phyloP scores from a whole-genome alignment of 1,284 basidiomycete genomes.

The Cryptococcus hybrid region DNA sequence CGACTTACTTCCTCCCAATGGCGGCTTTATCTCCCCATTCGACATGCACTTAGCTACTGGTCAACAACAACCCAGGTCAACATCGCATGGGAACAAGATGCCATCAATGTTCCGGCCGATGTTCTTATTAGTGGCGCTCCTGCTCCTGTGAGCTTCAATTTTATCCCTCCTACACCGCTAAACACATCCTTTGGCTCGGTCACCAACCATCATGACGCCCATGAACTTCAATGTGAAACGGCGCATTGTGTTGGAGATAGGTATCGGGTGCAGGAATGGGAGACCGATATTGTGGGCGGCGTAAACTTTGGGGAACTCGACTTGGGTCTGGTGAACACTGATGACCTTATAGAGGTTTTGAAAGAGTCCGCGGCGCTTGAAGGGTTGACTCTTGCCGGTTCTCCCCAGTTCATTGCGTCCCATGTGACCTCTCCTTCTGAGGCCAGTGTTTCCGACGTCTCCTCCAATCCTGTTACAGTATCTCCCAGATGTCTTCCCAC shows the following conservation, averaged over 20 bases:
- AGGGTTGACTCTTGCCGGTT: conserved; percentile 2
- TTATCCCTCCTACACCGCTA: conserved; percentile 9
- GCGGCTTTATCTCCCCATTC: conserved; percentile 15
- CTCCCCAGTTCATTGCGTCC: conserved; percentile 2
- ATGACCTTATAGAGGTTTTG: too few relatives aligned
- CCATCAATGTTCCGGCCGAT: conserved; percentile 10
- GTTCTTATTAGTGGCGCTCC: conserved; percentile 1
- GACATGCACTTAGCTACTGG: conserved; percentile 1
- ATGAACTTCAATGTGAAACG: too few relatives aligned
- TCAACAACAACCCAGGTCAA: conserved; percentile 2
- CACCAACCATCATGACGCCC: too few relatives aligned
- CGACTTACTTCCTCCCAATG: conserved; percentile 6
- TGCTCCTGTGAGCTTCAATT: conserved; percentile 4
- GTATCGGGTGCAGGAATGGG: neutral
- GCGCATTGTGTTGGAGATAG: neutral
- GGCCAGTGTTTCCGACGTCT: neutral
- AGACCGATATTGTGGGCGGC: too few relatives aligned
- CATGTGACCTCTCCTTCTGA: neutral
- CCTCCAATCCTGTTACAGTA: too few relatives aligned
- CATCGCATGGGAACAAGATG: conserved; percentile 8
- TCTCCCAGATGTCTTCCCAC: too few relatives aligned
- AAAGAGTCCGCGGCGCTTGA: conserved; percentile 6
- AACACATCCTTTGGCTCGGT: too few relatives aligned
- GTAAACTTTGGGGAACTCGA: too few relatives aligned
- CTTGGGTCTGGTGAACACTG: too few relatives aligned